Conservation (phyloP, 2,329 filamentous ascomycete genomes). For the Blastomyces gilchristii region DNA sequence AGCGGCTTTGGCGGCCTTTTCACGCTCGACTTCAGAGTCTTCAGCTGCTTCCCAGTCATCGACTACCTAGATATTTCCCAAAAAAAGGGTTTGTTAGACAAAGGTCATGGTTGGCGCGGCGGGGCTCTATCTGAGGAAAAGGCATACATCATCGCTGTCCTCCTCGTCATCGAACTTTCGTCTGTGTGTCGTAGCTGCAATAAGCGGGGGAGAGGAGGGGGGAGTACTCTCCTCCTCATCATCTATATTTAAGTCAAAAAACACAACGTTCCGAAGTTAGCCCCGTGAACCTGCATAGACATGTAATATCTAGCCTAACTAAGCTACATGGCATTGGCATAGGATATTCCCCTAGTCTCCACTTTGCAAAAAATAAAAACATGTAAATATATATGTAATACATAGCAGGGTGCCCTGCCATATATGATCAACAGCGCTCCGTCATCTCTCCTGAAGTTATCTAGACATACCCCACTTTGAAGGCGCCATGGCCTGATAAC, state of each 20-base stretch:
- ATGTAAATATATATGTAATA: not conserved
- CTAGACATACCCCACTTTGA: constrained; percentile 38
- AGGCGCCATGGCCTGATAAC: constrained; percentile 32
- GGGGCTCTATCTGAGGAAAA: not conserved
- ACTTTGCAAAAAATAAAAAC: not conserved
- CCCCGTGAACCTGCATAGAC: not conserved
- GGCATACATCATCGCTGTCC: constrained; percentile 62
- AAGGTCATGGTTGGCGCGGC: not conserved
- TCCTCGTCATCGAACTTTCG: constrained; percentile 90
- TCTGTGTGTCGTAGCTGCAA: constrained; percentile 35
- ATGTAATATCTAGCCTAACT: not conserved
- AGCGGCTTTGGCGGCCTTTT: constrained; percentile 80
- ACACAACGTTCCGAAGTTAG: not conserved
- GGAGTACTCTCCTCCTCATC: constrained; percentile 47
- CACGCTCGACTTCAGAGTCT: constrained; percentile 91
- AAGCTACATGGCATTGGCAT: not conserved
- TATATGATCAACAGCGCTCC: not conserved
- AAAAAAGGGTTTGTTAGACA: not conserved
- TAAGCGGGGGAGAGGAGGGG: constrained; percentile 36
- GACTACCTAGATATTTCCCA: constrained; percentile 53
- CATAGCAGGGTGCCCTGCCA: not conserved
- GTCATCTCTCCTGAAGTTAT: not conserved
- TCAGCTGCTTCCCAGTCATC: constrained; percentile 96
- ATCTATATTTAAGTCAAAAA: constrained; percentile 16
- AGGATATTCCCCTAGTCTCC: not conserved